Conservation (phyloP, 768 basidiomycete species). For the Boletales sp. region DNA sequence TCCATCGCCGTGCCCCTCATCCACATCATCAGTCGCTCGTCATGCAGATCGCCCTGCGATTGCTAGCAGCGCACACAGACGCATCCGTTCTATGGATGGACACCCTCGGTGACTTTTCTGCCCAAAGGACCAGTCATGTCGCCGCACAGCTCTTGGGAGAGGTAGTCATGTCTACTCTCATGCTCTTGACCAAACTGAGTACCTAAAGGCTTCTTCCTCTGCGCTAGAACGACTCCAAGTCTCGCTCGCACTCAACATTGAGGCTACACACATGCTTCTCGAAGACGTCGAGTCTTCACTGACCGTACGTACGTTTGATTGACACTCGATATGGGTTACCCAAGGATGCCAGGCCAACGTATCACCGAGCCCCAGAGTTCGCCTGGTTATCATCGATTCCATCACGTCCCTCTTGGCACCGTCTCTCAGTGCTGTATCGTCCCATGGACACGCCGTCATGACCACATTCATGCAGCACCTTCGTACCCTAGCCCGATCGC, state of each 20-base stretch:
- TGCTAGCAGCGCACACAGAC: conserved; percentile 39
- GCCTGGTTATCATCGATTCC: conserved; percentile 60
- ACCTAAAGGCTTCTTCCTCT: conserved; percentile 23
- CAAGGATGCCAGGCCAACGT: conserved; percentile 10
- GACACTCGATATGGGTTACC: not conserved
- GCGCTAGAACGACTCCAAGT: conserved; percentile 58
- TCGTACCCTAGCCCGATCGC: conserved; percentile 43
- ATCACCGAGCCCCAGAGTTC: conserved; percentile 20
- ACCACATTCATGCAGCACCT: conserved; percentile 66
- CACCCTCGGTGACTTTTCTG: conserved; percentile 63
- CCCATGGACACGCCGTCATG: conserved; percentile 77
- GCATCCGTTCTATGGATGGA: conserved; percentile 65
- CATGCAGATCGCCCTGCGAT: conserved; percentile 53
- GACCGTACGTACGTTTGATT: conserved; percentile 19
- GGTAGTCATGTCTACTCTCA: conserved; percentile 19
- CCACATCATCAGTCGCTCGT: conserved; percentile 50
- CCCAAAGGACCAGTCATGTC: conserved; percentile 41
- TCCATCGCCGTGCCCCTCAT: conserved; percentile 2
- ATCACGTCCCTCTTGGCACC: conserved; percentile 65
- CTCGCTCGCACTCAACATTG: conserved; percentile 55
- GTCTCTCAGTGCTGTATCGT: conserved; percentile 58
- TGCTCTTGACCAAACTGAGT: conserved; percentile 3
- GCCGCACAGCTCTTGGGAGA: conserved; percentile 27
- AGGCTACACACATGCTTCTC: conserved; percentile 48
- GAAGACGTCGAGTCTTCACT: conserved; percentile 37